Conservation (phyloP, 2,329 filamentous ascomycete species). For the Penicillium sp. region DNA sequence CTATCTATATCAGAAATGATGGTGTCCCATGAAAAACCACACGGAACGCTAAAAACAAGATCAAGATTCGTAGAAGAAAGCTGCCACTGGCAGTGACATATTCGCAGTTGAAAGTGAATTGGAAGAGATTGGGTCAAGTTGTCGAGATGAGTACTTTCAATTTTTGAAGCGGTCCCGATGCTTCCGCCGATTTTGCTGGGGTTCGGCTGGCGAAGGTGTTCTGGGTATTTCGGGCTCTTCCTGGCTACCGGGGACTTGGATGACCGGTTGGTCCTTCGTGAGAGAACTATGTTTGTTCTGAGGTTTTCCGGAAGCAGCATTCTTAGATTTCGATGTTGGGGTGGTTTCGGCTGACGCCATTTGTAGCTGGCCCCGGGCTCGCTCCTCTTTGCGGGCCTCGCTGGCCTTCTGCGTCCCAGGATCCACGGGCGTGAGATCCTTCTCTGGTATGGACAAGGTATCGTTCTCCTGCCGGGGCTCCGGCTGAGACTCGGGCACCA, state of each 20-base stretch:
- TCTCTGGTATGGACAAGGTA: neutral
- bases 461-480: neutral
- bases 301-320: neutral
- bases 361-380: constrained; percentile 7
- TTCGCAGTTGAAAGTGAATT: neutral
- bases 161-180: neutral
- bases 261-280: constrained; percentile 14
- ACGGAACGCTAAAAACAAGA: neutral
- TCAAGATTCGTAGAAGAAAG: neutral
- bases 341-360: constrained; percentile 7
- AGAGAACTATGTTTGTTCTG: neutral
- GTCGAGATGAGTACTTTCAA: neutral
- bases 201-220: constrained; percentile 25
- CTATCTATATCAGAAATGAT: neutral
- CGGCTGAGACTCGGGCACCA: constrained; percentile 1
- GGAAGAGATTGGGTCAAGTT: neutral
- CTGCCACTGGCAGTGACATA: neutral
- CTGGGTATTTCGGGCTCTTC: constrained; percentile 15
- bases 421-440: neutral
- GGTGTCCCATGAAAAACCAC: neutral
- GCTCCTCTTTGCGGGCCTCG: neutral
- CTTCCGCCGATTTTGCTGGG: neutral
- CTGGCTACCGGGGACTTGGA: constrained; percentile 35
- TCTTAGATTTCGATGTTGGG: neutral
- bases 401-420: neutral